Conservation (phyloP, 176 grass and related monocot species). For the Typha latifolia region DNA sequence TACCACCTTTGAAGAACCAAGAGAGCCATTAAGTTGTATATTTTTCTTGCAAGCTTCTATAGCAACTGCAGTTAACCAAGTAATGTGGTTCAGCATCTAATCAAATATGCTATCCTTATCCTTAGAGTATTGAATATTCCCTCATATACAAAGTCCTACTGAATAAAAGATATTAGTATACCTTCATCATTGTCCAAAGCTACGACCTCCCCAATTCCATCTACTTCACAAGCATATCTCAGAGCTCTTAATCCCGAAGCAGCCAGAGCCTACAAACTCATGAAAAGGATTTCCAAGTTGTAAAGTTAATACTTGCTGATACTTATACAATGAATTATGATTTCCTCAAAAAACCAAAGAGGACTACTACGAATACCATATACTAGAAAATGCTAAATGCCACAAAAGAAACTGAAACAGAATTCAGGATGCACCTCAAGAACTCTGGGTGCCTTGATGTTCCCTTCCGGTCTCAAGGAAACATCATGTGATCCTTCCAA, state of each 20-base stretch:
- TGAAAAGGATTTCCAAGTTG: conserved; percentile 7
- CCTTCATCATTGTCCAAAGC: conserved; percentile 39
- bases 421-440: conserved; percentile 30
- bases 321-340: background rate
- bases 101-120: background rate
- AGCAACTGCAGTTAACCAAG: conserved; percentile 25
- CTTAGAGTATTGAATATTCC: background rate
- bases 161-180: conserved; percentile 12
- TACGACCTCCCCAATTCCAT: conserved; percentile 44
- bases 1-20: conserved; percentile 69
- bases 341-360: background rate
- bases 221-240: conserved; percentile 44
- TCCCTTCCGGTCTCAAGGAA: conserved; percentile 1
- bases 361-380: background rate
- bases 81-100: conserved; percentile 1
- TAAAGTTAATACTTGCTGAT: background rate
- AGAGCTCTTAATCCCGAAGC: conserved; percentile 47
- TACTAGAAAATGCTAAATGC: background rate
- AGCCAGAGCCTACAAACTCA: conserved; percentile 37
- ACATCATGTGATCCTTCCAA: background rate
- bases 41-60: conserved; percentile 49
- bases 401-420: background rate
- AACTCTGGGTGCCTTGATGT: conserved; percentile 32
- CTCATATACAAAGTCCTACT: background rate
- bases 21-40: conserved; percentile 45